Conservation (phyloP, 768 basidiomycete genomes). For the Leccinum olivaceopallidum region DNA sequence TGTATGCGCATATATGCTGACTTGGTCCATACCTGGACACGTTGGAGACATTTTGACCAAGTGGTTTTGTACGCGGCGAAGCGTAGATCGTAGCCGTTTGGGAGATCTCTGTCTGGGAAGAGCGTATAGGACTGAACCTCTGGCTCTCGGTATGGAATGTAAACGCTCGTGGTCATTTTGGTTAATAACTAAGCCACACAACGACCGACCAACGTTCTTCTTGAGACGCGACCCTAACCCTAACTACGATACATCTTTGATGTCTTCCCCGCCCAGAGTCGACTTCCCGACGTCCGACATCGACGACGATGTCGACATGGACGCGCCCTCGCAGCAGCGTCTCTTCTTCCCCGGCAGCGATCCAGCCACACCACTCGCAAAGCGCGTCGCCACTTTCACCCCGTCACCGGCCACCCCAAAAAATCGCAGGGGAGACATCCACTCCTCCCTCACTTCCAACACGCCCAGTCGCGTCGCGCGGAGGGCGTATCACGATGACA, state of each 20-base stretch:
- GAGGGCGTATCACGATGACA: conserved; percentile 22
- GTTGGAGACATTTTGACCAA: conserved; percentile 59
- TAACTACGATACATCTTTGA: conserved; percentile 23
- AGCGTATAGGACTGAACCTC: conserved; percentile 27
- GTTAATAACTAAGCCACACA: neutral
- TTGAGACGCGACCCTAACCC: neutral
- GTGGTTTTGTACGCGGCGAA: conserved; percentile 54
- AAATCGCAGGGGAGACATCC: conserved; percentile 33
- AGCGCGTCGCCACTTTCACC: conserved; percentile 29
- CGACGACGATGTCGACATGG: conserved; percentile 60
- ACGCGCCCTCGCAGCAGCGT: conserved; percentile 28
- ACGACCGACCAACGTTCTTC: too few relatives aligned
- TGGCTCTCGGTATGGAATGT: conserved; percentile 28
- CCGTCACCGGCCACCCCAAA: conserved; percentile 44
- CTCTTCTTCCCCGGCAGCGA: conserved; percentile 35
- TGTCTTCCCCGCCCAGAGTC: conserved; percentile 66
- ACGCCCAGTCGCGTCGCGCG: conserved; percentile 26
- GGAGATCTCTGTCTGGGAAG: conserved; percentile 32
- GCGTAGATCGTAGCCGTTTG: conserved; percentile 40
- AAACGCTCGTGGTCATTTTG: conserved; percentile 28
- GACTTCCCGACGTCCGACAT: conserved; percentile 64
- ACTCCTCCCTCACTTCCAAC: conserved; percentile 36
- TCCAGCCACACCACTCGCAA: conserved; percentile 49
- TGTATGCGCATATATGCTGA: conserved; percentile 1
- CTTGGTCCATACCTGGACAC: conserved; percentile 49